Conservation (phyloP, 306 rosid species). For the Glycine soja region DNA sequence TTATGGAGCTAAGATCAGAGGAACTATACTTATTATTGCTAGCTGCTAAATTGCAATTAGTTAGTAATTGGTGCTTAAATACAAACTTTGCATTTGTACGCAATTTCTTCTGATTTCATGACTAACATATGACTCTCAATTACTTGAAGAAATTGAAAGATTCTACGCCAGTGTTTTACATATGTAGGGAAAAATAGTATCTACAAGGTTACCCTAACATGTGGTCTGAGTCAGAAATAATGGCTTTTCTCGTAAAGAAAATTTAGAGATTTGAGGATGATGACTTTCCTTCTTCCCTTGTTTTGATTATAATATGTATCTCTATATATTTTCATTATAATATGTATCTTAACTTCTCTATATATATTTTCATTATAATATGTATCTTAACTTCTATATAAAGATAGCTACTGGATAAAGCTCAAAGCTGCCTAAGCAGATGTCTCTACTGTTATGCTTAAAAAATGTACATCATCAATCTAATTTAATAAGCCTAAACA, state of each 20-base stretch:
- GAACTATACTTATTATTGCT: not conserved
- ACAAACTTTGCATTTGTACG: not conserved
- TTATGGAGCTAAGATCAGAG: not conserved
- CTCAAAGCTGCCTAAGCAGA: conserved; percentile 35
- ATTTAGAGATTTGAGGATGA: conserved; percentile 22
- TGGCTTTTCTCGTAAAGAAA: conserved; percentile 33
- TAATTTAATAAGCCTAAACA: conserved; percentile 23
- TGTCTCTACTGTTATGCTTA: conserved; percentile 11
- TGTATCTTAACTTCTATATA: not conserved
- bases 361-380: not conserved
- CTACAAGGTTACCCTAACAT: conserved; percentile 30
- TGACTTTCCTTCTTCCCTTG: not conserved
- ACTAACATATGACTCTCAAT: not conserved
- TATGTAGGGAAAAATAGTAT: not conserved
- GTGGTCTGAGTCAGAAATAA: conserved; percentile 46
- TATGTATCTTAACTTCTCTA: too few species aligned
- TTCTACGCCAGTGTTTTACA: not conserved
- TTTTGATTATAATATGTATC: too few species aligned
- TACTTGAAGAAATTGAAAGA: conserved; percentile 12
- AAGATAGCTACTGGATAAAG: not conserved
- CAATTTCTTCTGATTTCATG: not conserved
- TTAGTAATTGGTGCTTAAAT: not conserved
- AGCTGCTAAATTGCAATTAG: not conserved
- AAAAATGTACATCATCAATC: not conserved
- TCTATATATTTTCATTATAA: too few species aligned